phyloP scores from a whole-genome alignment of 73 alveolate genomes.

The Tetrahymena borealis region DNA sequence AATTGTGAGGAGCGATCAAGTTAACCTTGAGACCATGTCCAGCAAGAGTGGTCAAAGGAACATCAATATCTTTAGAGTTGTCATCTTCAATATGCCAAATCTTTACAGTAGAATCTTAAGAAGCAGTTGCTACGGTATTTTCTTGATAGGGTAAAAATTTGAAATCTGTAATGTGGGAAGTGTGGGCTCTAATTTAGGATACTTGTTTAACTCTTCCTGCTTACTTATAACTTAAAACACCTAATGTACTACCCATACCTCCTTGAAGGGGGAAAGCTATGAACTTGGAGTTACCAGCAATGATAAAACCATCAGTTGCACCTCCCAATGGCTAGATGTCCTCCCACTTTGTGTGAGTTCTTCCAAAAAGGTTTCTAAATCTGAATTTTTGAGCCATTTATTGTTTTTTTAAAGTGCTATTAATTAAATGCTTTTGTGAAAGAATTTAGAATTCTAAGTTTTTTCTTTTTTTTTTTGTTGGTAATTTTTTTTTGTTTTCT shows the following conservation, averaged over 20 bases:
- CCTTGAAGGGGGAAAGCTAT: not conserved
- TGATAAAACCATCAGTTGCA: not conserved
- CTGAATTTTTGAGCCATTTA: not conserved
- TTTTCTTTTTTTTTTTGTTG: not conserved
- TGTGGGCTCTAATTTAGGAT: not conserved
- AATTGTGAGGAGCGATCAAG: conserved; percentile 70
- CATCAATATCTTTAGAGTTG: conserved; percentile 67
- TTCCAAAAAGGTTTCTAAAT: not conserved
- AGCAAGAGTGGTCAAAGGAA: conserved; percentile 60
- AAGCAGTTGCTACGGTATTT: conserved; percentile 79
- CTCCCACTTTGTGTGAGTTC: not conserved
- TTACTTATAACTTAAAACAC: not conserved
- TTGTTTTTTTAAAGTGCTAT: not conserved
- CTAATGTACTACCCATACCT: not conserved
- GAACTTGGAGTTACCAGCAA: not conserved
- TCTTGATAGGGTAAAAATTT: conserved; percentile 92
- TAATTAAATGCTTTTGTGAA: not conserved
- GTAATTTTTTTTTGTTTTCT: not conserved
- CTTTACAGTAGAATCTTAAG: conserved; percentile 82
- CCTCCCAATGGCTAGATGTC: not conserved
- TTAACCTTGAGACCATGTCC: conserved; percentile 90
- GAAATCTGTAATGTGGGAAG: conserved; percentile 54
- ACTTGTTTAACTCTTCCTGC: not conserved
- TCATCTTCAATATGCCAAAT: conserved; percentile 90
- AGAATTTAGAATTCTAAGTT: no score